These are phyloP conservation scores for Omphalea diandra DNA, from an alignment of 441 rosid species.

Conservation along the genomic window DNA sequence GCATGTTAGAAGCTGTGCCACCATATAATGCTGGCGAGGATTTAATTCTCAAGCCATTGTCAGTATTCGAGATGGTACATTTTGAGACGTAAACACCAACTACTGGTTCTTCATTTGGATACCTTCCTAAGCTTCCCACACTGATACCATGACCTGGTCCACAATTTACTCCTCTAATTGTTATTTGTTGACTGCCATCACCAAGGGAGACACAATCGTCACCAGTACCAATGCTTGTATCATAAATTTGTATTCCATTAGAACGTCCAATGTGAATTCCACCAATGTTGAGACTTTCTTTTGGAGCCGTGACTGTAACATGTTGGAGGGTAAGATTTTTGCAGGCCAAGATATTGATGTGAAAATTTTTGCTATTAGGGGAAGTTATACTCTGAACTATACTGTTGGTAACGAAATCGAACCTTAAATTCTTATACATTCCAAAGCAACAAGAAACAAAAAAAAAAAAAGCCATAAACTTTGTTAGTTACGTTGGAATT, in stretches of 20 bases:
- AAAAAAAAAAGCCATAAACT: neutral
- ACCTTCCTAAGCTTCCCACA: neutral
- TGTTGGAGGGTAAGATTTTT: neutral
- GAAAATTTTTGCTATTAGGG: neutral
- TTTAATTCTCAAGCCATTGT: neutral
- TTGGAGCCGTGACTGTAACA: neutral
- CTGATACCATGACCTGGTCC: neutral
- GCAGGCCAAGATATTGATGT: neutral
- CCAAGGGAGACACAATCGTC: conserved; percentile 2
- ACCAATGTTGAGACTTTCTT: neutral
- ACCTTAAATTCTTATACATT: neutral
- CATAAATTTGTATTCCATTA: neutral
- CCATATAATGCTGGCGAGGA: neutral
- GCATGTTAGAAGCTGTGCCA: neutral
- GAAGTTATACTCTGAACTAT: neutral
- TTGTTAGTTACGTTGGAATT: too few species aligned
- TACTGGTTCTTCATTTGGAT: neutral
- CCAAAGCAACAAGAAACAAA: neutral
- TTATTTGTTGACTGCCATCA: neutral
- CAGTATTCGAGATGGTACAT: neutral
- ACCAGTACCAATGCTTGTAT: neutral
- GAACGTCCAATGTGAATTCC: neutral
- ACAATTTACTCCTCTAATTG: neutral
- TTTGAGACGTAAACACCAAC: neutral
- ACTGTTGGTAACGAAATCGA: neutral